Base-by-base conservation (phyloP, 228 moss, liverwort and hornwort genomes). In the Sphagnum magellanicum region DNA sequence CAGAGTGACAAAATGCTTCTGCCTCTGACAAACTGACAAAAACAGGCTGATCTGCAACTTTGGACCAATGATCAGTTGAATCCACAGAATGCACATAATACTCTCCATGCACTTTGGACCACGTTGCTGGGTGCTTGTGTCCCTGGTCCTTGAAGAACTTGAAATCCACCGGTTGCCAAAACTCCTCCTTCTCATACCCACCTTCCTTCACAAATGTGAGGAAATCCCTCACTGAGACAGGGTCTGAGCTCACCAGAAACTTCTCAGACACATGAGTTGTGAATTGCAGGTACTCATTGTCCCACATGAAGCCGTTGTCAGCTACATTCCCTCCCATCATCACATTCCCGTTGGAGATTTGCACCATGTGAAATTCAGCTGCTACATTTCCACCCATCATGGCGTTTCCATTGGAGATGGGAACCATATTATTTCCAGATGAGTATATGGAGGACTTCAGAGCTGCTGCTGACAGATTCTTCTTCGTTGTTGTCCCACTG, bases 1-100 rank as follows among this genome's bases (percentile, higher is more conserved):
- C 62, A 79, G 79, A 83, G 65, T 61, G 67, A 65, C 83, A 79
- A 16, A 79, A 83, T 3, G 79, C 83, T n/a, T 71, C 16, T 7
- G 79, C 83, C 69, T 83, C 83, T 0, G 79, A 79, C 32, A 83
- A 57, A 15, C 79, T 83, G 32, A 79, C 83, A 52, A 76, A 77
- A 17, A 83, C 83, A 47, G 83, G 76, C 47, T 74, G 63, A 12
- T 63, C 7, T 13, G 73, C 74, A 32, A 83, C 79, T 51, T 79
- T 68, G 5, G 75, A 73, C 83, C 83, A 83, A n/a, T 79, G 83
- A 60, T 69, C 59, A 3, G 83, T 75, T 10, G 79, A 70, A 50
- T 76, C 70, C 48, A 59, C 63, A 10, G 64, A 75, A 60, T 83
- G 83, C 5, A 83, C 83, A 59, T 73, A 79, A 6, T 74, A 58